These are phyloP conservation scores for Canariomyces notabilis DNA, from an alignment of 2,329 filamentous ascomycete species.

Conservation along the genomic window DNA sequence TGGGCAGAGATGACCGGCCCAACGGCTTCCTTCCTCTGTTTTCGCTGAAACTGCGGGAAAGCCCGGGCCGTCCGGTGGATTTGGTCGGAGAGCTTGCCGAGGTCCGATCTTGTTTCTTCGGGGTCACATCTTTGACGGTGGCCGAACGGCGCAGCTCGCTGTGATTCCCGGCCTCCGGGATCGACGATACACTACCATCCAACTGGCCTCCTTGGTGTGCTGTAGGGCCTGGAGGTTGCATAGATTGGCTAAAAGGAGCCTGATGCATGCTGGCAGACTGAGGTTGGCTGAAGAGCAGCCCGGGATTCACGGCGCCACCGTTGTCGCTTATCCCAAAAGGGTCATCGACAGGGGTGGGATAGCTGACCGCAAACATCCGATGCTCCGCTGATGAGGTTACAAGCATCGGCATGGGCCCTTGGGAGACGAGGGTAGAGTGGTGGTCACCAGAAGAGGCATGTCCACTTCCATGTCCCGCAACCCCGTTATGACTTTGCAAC, in stretches of 20 bases:
- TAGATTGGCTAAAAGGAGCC: slow-evolving; percentile 29
- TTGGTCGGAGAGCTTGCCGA: slow-evolving; percentile 49
- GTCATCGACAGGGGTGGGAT: slow-evolving; percentile 43
- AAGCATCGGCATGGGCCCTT: slow-evolving; percentile 39
- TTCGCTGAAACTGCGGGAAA: slow-evolving; percentile 53
- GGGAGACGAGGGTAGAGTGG: slow-evolving; percentile 47
- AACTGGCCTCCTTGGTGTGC: slow-evolving; percentile 16
- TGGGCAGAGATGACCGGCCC: slow-evolving; percentile 39
- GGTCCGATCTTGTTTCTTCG: slow-evolving; percentile 39
- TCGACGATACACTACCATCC: slow-evolving; percentile 24
- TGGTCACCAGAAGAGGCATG: slow-evolving; percentile 33
- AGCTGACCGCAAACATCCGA: slow-evolving; percentile 38
- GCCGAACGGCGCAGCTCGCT: slow-evolving; percentile 41
- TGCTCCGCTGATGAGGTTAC: slow-evolving; percentile 35
- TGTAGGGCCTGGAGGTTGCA: slow-evolving; percentile 23
- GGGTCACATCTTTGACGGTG: slow-evolving; percentile 40
- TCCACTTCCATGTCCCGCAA: slow-evolving; percentile 29
- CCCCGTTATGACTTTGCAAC: slow-evolving; percentile 43
- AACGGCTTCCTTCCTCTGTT: slow-evolving; percentile 42
- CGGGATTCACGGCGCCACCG: slow-evolving; percentile 51
- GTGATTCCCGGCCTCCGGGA: slow-evolving; percentile 29
- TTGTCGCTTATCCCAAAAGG: slow-evolving; percentile 44
- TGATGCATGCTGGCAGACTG: slow-evolving; percentile 43
- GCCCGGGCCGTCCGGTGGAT: slow-evolving; percentile 40
- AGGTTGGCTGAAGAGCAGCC: slow-evolving; percentile 51